These are phyloP conservation scores for Aspergillaceae sp. DNA, from an alignment of 2,329 filamentous ascomycete genomes.

Conservation along the genomic window DNA sequence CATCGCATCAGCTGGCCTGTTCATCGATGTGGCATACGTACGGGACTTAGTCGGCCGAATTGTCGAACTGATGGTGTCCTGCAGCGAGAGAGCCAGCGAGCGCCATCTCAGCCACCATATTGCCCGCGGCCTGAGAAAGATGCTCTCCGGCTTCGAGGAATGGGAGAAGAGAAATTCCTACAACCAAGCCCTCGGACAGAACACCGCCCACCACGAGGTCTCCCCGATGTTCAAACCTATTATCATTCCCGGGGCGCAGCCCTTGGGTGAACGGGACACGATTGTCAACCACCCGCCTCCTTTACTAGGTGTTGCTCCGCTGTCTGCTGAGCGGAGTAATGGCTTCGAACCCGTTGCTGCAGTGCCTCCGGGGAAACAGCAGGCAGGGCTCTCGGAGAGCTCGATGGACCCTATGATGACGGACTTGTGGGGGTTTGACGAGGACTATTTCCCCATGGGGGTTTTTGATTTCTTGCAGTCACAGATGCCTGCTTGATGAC, in stretches of 20 bases:
- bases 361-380: constrained; percentile 10
- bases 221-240: constrained; percentile 29
- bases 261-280: constrained; percentile 28
- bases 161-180: constrained; percentile 28
- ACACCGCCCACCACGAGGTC: constrained; percentile 12
- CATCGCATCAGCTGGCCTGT: constrained; percentile 28
- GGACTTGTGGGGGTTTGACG: constrained; percentile 34
- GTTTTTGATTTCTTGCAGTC: constrained; percentile 36
- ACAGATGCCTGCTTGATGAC: constrained; percentile 31
- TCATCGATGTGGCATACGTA: constrained; percentile 28
- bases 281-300: constrained; percentile 30
- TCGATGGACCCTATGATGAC: constrained; percentile 34
- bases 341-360: constrained; percentile 13
- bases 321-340: constrained; percentile 32
- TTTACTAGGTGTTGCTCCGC: constrained; percentile 28
- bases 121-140: constrained; percentile 30
- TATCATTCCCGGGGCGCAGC: constrained; percentile 28
- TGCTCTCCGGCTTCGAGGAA: constrained; percentile 32
- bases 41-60: constrained; percentile 26
- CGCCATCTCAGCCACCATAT: constrained; percentile 35
- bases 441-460: constrained; percentile 35
- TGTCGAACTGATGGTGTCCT: constrained; percentile 31
- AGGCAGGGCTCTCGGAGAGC: constrained; percentile 28
- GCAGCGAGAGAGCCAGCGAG: constrained; percentile 31
- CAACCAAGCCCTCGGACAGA: constrained; percentile 13